Conservation (phyloP, 768 basidiomycete species). For the Dentipellis sp. region DNA sequence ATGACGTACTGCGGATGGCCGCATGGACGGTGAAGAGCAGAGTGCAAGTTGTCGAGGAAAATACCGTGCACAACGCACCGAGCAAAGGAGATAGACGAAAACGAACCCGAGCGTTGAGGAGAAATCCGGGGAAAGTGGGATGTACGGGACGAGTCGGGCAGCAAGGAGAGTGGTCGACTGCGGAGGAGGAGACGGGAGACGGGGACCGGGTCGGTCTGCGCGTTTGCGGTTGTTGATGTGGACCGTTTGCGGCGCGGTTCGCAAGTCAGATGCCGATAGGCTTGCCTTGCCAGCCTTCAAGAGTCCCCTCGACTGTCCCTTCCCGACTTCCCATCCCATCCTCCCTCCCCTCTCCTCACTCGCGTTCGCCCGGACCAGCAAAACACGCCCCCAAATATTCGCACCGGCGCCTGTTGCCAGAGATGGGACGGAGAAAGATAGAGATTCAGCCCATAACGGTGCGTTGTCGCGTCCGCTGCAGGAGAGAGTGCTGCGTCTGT, state of each 20-base stretch:
- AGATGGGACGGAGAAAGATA: constrained; percentile 75
- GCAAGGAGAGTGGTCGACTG: too few relatives aligned
- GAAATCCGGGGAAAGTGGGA: too few relatives aligned
- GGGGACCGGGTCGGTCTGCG: neutral
- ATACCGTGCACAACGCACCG: too few relatives aligned
- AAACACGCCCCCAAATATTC: neutral
- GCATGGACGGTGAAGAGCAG: too few relatives aligned
- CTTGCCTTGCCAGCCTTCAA: constrained; percentile 5
- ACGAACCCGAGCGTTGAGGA: too few relatives aligned
- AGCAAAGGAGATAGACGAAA: too few relatives aligned
- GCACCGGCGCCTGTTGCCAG: neutral
- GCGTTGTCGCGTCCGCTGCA: constrained; percentile 24
- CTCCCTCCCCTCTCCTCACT: constrained; percentile 3
- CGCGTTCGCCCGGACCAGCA: neutral
- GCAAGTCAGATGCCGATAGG: constrained; percentile 11
- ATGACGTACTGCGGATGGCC: too few relatives aligned
- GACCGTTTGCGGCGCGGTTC: constrained; percentile 4
- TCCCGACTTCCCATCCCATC: constrained; percentile 4
- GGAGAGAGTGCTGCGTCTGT: neutral
- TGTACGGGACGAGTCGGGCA: too few relatives aligned
- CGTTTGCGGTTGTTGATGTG: constrained; percentile 10
- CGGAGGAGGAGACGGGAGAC: neutral
- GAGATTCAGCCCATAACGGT: constrained; percentile 78
- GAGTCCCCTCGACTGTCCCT: constrained; percentile 11
- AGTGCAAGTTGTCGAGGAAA: too few relatives aligned